Percentiles rank a stretch among this genome's conserved stretches.
Evolutionary conservation across 2,329 filamentous ascomycete genomes (phyloP).

Genomic region (Didymella pinodella): DNA sequence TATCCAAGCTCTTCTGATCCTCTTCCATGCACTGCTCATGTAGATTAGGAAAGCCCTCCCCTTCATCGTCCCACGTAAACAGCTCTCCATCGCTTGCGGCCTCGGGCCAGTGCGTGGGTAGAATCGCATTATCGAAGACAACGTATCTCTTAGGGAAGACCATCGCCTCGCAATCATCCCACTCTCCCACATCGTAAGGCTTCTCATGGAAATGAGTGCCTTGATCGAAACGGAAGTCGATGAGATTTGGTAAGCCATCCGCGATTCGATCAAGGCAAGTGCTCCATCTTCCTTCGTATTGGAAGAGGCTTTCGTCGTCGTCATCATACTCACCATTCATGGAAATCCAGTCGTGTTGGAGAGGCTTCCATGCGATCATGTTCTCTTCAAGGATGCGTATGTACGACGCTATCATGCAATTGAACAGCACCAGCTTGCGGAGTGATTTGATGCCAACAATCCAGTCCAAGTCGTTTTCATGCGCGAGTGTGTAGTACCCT

Average conservation of each 20-base stretch:
- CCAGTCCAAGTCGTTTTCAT: slow-evolving; percentile 22
- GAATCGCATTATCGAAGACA: slow-evolving; percentile 16
- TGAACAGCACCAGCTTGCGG: slow-evolving; percentile 17
- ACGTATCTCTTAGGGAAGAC: slow-evolving; percentile 16
- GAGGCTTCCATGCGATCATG: slow-evolving; percentile 3
- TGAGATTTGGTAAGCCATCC: not conserved
- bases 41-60: slow-evolving; percentile 3
- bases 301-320: not conserved
- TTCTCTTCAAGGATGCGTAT: slow-evolving; percentile 3
- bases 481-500: slow-evolving; percentile 24
- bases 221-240: slow-evolving; percentile 6
- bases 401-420: slow-evolving; percentile 22
- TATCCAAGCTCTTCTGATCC: slow-evolving; percentile 18
- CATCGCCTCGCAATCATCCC: not conserved
- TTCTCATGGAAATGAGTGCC: not conserved
- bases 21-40: slow-evolving; percentile 11
- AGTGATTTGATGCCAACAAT: slow-evolving; percentile 15
- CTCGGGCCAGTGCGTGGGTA: slow-evolving; percentile 22
- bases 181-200: not conserved
- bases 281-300: slow-evolving; percentile 3
- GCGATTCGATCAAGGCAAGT: slow-evolving; percentile 2
- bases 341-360: slow-evolving; percentile 1
- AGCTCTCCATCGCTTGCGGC: slow-evolving; percentile 6
- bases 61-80: slow-evolving; percentile 1
- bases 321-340: not conserved